phyloP scores from a whole-genome alignment of 2,329 filamentous ascomycete species.

The Beauveria varroae region DNA sequence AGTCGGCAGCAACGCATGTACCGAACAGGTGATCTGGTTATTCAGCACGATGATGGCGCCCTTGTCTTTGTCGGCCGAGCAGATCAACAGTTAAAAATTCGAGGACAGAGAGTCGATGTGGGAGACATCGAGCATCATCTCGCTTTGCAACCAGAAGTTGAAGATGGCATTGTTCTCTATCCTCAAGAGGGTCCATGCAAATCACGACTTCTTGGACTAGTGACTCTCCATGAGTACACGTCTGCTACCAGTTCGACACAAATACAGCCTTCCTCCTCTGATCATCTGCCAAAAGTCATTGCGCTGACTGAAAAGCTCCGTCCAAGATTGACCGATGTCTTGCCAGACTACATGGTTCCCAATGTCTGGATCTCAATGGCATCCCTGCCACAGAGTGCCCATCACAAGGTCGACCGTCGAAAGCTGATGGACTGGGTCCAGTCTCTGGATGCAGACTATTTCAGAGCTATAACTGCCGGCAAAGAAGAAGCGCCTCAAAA shows the following conservation, averaged over 20 bases:
- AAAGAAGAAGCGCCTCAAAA: neutral
- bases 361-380: neutral
- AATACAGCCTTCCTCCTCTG: neutral
- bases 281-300: neutral
- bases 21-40: slow-evolving; percentile 6
- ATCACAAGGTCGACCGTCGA: neutral
- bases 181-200: neutral
- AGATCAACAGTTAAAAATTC: neutral
- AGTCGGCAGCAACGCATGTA: slow-evolving; percentile 7
- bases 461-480: neutral
- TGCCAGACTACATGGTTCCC: neutral
- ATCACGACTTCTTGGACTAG: neutral
- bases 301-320: neutral
- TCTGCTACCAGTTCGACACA: neutral
- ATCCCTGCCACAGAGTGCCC: neutral
- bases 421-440: neutral
- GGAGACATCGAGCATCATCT: neutral
- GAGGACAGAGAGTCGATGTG: neutral
- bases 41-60: neutral
- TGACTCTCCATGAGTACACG: neutral
- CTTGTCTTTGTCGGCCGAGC: neutral
- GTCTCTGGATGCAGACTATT: neutral
- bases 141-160: neutral
- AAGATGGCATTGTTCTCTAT: neutral
- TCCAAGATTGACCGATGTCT: neutral